Conservation (phyloP, 768 basidiomycete genomes). For the Pleurotus citrinopileatus region DNA sequence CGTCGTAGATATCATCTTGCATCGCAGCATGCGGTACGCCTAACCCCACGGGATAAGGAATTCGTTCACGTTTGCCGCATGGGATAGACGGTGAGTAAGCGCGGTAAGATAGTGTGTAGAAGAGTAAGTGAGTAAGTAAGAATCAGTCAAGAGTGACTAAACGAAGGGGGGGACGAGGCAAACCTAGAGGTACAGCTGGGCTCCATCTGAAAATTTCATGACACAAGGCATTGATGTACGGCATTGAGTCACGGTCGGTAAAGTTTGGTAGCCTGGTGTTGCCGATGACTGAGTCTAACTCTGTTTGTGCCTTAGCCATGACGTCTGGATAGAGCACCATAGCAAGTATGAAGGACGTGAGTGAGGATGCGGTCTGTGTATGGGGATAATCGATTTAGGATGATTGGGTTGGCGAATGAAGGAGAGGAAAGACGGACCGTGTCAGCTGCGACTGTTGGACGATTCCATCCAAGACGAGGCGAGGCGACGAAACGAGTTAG, state of each 20-base stretch:
- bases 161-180: background rate
- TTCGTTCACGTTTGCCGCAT: background rate
- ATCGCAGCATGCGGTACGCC: conserved; percentile 10
- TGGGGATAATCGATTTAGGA: background rate
- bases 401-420: background rate
- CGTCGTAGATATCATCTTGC: conserved; percentile 11
- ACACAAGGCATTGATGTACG: conserved; percentile 14
- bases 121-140: no score
- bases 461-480: no score
- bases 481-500: background rate
- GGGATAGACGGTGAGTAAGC: no score
- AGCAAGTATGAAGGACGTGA: conserved; percentile 22
- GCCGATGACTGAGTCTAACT: conserved; percentile 23
- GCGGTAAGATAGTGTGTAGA: no score
- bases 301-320: conserved; percentile 21
- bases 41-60: conserved; percentile 3
- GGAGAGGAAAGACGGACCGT: conserved; percentile 13
- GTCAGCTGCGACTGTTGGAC: conserved; percentile 14
- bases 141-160: background rate
- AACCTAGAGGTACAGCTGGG: conserved; percentile 12
- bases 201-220: conserved; percentile 19
- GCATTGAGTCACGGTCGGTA: conserved; percentile 17
- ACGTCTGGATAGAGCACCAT: conserved; percentile 22
- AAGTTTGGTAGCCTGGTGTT: conserved; percentile 23
- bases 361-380: background rate